Evolutionary conservation across 2,329 filamentous ascomycete genomes (phyloP).

Genomic region (Xylaria arbuscula): DNA sequence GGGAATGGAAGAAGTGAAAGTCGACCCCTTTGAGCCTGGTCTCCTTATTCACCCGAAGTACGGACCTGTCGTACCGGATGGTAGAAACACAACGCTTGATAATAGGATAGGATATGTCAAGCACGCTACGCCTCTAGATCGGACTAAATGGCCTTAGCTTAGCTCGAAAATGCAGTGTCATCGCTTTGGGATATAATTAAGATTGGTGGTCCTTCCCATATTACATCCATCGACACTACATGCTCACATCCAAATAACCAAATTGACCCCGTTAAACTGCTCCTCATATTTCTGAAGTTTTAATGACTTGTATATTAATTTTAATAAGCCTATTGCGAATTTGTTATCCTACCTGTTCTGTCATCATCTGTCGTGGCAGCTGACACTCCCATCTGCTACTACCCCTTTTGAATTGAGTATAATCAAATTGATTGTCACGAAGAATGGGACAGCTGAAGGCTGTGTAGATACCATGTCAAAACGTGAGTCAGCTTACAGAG

Average conservation of each 20-base stretch:
- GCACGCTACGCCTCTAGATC: constrained; percentile 36
- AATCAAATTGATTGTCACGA: no score
- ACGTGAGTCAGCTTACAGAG: no score
- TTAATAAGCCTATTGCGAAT: no score
- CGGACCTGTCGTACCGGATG: constrained; percentile 40
- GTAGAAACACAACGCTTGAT: constrained; percentile 37
- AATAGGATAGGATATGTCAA: constrained; percentile 41
- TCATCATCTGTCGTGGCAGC: no score
- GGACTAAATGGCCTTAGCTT: constrained; percentile 32
- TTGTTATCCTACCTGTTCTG: no score
- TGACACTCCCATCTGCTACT: no score
- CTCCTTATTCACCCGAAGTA: constrained; percentile 43
- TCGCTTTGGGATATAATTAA: not conserved
- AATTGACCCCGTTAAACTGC: not conserved
- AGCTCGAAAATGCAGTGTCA: not conserved
- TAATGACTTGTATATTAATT: no score
- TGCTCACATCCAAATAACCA: not conserved
- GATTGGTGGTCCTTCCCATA: not conserved
- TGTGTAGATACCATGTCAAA: no score
- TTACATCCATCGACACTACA: not conserved
- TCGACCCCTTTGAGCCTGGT: constrained; percentile 42
- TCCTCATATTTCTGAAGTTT: not conserved
- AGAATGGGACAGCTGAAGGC: no score
- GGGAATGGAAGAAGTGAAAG: constrained; percentile 41
- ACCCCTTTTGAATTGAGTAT: no score